Evolutionary conservation across 1,284 basidiomycete genomes (phyloP).

Genomic region (Termitomyces sp.): DNA sequence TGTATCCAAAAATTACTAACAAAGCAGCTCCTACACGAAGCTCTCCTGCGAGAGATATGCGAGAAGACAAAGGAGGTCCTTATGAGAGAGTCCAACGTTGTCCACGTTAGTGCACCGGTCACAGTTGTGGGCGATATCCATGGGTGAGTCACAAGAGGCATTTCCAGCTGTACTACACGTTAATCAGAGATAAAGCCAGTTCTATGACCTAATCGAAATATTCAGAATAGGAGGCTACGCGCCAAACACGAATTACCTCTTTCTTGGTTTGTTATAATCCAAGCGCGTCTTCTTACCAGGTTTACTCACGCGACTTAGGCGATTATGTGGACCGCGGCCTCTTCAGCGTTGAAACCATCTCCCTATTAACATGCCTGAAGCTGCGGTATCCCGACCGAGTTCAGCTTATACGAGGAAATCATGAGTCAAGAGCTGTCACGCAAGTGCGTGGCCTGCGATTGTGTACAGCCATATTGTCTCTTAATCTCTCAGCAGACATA

Average conservation of each 20-base stretch:
- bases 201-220: slow-evolving; percentile 99
- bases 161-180: slow-evolving; percentile 15
- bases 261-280: slow-evolving; percentile 66
- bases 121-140: slow-evolving; percentile 99
- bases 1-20: slow-evolving; percentile 87
- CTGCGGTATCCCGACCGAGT: slow-evolving; percentile 96
- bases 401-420: slow-evolving; percentile 96
- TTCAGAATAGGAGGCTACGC: slow-evolving; percentile 97
- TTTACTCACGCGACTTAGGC: slow-evolving; percentile 43
- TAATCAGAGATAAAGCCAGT: slow-evolving; percentile 69
- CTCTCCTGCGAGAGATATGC: slow-evolving; percentile 91
- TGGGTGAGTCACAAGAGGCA: slow-evolving; percentile 61
- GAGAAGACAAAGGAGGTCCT: slow-evolving; percentile 98
- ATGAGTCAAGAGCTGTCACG: slow-evolving; percentile 97
- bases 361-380: slow-evolving; percentile 94
- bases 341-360: slow-evolving; percentile 98
- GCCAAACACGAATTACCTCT: slow-evolving; percentile 96
- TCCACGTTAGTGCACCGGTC: slow-evolving; percentile 96
- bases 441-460: slow-evolving; percentile 56
- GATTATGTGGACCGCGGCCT: slow-evolving; percentile 98
- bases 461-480: slow-evolving; percentile 9
- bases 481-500: slow-evolving; percentile 71
- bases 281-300: background rate
- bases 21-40: slow-evolving; percentile 92
- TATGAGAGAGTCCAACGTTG: slow-evolving; percentile 98